Percentiles rank a stretch among this genome's conserved stretches.
These are phyloP conservation scores for Calonectria hongkongensis DNA, from an alignment of 2,329 filamentous ascomycete genomes.

Conservation along the genomic window DNA sequence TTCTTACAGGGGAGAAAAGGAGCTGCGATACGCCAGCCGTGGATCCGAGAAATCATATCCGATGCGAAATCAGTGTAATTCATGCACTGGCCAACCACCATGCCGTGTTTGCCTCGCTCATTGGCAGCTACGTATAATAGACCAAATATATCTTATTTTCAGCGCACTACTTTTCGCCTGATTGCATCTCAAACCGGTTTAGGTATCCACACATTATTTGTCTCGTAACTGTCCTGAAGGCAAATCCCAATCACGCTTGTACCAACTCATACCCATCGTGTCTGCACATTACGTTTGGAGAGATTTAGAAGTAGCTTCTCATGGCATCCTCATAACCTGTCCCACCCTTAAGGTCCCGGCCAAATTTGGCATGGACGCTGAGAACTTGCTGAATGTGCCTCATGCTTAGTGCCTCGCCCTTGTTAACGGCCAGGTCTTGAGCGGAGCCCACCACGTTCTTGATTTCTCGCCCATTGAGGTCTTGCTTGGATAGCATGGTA, in stretches of 20 bases:
- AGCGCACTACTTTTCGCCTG: not conserved
- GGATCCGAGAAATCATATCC: slow-evolving; percentile 25
- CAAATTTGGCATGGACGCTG: slow-evolving; percentile 89
- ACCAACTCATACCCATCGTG: not conserved
- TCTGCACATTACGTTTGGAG: too few species aligned
- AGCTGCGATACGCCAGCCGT: slow-evolving; percentile 7
- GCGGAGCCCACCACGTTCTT: slow-evolving; percentile 91
- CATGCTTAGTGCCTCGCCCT: slow-evolving; percentile 83
- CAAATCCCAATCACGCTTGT: slow-evolving; percentile 25
- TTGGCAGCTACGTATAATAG: not conserved
- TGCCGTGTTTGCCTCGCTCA: not conserved
- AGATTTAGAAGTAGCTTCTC: slow-evolving; percentile 81
- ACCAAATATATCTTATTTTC: slow-evolving; percentile 17
- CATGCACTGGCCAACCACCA: slow-evolving; percentile 27
- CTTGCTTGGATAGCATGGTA: slow-evolving; percentile 78
- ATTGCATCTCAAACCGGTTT: slow-evolving; percentile 10
- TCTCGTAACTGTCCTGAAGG: slow-evolving; percentile 7
- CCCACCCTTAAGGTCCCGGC: slow-evolving; percentile 88
- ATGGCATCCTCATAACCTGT: slow-evolving; percentile 88
- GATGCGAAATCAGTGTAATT: slow-evolving; percentile 31
- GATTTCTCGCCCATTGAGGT: slow-evolving; percentile 81
- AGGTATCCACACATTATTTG: slow-evolving; percentile 25
- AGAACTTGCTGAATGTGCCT: slow-evolving; percentile 87
- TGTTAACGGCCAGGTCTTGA: slow-evolving; percentile 87
- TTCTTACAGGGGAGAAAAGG: not conserved